Base-by-base conservation (phyloP, 2,329 filamentous ascomycete species). In the Talaromyces albobiverticillius region DNA sequence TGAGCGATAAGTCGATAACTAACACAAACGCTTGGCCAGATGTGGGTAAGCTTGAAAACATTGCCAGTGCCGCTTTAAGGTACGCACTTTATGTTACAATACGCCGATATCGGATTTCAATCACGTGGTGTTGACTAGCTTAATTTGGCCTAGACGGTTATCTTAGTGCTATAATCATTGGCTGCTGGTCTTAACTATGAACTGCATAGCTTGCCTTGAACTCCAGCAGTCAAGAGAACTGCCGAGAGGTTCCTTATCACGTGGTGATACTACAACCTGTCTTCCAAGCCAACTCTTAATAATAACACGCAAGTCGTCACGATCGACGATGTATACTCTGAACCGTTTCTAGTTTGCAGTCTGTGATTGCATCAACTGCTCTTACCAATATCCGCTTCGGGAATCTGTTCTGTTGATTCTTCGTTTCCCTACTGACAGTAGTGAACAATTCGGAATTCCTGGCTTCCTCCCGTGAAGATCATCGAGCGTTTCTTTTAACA, bases 1-100 rank as follows among this genome's bases (percentile, higher is more conserved):
- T 51, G 20, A 23, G 18, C 48, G 48, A 51, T 51, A 50, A 42
- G 46, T 49, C n/a, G 47, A 50, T 50, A 50, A 20, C 47, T 20
- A 22, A 38, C n/a, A 11, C n/a, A 23, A n/a, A 7, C 48, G 26
- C 48, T 51, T 42, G 38, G 25, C 38, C 31, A 4, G 20, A 40
- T 2, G 18, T 7, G 36, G 36, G n/a, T 36, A 36, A 48, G 36
- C 16, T 2, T 0, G 4, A 1, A 31, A 41, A 3, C 23, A 20
- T 31, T 42, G 41, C 47, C n/a, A n/a, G n/a, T n/a, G 26, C 26
- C 26, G 26, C 26, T 29, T 29, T 29, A 29, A 29, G 22, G 11
- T 40, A 10, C n/a, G n/a, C 8, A 14, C 3, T 4, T 38, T 16
- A 38, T 41, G 14, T 32, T 32, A 34, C 18, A 31, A 4, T 7